These are phyloP conservation scores for Golubevia pallescens DNA, from an alignment of 1,284 basidiomycete species.

Conservation along the genomic window DNA sequence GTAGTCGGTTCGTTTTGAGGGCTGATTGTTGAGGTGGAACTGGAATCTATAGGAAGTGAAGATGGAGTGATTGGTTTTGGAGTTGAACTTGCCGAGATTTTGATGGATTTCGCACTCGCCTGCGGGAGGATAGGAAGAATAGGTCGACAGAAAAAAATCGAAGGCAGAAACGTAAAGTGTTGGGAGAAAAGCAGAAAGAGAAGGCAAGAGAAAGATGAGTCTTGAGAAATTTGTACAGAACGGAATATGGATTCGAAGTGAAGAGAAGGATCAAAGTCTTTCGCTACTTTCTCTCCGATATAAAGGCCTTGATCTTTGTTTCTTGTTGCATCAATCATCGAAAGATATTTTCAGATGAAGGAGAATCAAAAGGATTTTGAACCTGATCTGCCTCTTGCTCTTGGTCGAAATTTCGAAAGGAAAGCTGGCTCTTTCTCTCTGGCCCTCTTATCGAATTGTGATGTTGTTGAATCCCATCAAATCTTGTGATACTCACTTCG, in stretches of 20 bases:
- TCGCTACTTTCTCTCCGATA: too few species aligned
- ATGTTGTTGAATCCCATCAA: background rate
- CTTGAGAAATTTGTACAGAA: too few species aligned
- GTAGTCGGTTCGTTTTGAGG: background rate
- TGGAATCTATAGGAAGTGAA: conserved; percentile 1
- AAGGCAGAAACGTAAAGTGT: too few species aligned
- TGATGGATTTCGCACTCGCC: background rate
- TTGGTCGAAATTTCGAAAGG: conserved; percentile 17
- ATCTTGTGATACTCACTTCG: conserved; percentile 27
- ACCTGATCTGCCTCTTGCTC: background rate
- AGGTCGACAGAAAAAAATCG: too few species aligned
- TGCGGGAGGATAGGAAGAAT: background rate
- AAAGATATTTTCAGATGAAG: background rate
- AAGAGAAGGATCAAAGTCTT: too few species aligned
- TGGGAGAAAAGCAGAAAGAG: too few species aligned
- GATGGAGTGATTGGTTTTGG: conserved; percentile 11
- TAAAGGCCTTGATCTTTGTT: conserved; percentile 4
- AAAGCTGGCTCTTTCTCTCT: background rate
- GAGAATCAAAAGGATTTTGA: background rate
- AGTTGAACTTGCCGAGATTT: conserved; percentile 12
- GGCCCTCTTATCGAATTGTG: background rate
- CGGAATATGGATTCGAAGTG: too few species aligned
- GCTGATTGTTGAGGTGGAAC: background rate
- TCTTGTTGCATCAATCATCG: too few species aligned
- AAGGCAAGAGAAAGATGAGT: too few species aligned